Evolutionary conservation across 2,329 filamentous ascomycete species (phyloP).

Genomic region (Pseudogymnoascus verrucosus): DNA sequence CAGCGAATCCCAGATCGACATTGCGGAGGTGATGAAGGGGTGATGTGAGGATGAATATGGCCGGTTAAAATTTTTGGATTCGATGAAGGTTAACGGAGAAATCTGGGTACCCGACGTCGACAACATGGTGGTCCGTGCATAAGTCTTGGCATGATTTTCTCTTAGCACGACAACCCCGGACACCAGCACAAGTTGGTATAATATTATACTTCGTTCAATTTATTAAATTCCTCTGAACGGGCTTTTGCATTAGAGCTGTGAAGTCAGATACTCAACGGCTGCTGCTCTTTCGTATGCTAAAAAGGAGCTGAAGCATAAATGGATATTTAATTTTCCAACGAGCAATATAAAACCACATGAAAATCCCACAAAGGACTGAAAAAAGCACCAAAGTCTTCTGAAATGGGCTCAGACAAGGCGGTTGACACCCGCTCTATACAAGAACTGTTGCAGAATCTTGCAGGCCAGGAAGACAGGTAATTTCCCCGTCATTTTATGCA

Average conservation of each 20-base stretch:
- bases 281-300: background rate
- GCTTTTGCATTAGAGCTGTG: background rate
- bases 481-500: background rate
- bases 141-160: conserved; percentile 3
- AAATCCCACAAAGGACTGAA: conserved; percentile 2
- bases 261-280: background rate
- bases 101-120: conserved; percentile 8
- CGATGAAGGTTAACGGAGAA: conserved; percentile 7
- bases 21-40: conserved; percentile 16
- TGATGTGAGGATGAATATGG: conserved; percentile 11
- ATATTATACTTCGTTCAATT: conserved; percentile 1
- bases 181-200: background rate
- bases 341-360: conserved; percentile 1
- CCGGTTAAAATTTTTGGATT: conserved; percentile 18
- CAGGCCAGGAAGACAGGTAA: background rate
- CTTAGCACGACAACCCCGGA: conserved; percentile 1
- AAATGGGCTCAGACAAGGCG: conserved; percentile 5
- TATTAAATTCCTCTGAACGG: background rate
- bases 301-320: conserved; percentile 1
- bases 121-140: background rate
- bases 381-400: background rate
- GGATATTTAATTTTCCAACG: conserved; percentile 3
- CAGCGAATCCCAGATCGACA: conserved; percentile 33
- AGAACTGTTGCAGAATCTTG: background rate
- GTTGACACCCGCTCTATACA: conserved; percentile 8